These are phyloP conservation scores for Pseudopyricularia javanii DNA, from an alignment of 2,329 filamentous ascomycete genomes.

Conservation along the genomic window DNA sequence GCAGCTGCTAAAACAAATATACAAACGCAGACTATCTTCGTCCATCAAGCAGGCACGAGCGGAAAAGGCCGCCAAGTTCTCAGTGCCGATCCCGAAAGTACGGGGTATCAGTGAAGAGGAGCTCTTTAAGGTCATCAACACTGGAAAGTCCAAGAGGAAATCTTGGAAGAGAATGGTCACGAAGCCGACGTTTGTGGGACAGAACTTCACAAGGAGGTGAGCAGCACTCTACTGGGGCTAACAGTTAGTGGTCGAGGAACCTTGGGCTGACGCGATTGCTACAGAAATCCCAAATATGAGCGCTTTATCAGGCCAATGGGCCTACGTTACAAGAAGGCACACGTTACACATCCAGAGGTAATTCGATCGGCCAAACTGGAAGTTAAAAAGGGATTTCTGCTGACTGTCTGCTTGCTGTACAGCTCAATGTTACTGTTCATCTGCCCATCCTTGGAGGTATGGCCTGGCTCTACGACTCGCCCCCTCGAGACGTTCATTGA, in stretches of 20 bases:
- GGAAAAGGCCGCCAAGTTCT: conserved; percentile 90
- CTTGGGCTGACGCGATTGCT: background rate
- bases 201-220: conserved; percentile 56
- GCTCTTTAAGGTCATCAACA: conserved; percentile 74
- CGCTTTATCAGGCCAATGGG: conserved; percentile 67
- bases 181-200: conserved; percentile 80
- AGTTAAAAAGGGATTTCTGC: no score
- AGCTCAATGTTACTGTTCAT: conserved; percentile 54
- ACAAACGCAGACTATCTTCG: conserved; percentile 38
- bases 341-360: conserved; percentile 35
- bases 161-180: conserved; percentile 56
- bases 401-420: no score
- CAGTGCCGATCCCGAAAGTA: conserved; percentile 74
- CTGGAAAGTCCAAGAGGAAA: conserved; percentile 61
- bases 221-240: background rate
- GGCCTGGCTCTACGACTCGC: conserved; percentile 32
- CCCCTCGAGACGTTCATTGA: conserved; percentile 22
- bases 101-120: conserved; percentile 89
- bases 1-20: background rate
- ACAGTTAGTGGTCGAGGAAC: background rate
- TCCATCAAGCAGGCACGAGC: conserved; percentile 92
- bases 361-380: background rate
- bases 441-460: conserved; percentile 59
- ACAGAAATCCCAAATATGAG: conserved; percentile 11
- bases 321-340: conserved; percentile 66